Evolutionary conservation across 129 eudicot species (phyloP).

Genomic region (Lactuca saligna): DNA sequence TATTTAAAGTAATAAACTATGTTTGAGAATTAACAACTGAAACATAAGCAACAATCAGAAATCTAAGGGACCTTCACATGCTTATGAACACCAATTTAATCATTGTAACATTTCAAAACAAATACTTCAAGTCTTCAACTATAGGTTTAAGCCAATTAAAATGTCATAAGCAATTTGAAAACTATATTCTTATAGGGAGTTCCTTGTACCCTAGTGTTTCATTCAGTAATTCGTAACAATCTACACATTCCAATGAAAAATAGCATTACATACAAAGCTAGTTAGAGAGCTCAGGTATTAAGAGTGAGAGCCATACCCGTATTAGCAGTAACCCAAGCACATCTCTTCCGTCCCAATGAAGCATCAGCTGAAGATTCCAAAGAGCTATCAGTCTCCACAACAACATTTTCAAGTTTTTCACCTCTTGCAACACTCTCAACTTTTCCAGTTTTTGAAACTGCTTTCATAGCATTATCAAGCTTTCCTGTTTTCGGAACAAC

Average conservation of each 20-base stretch:
- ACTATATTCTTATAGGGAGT: conserved; percentile 1
- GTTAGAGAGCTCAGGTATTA: not conserved
- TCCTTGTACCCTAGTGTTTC: not conserved
- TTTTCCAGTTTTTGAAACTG: conserved; percentile 23
- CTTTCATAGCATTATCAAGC: conserved; percentile 29
- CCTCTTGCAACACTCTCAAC: conserved; percentile 29
- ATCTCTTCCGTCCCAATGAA: conserved; percentile 54
- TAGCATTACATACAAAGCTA: conserved; percentile 1
- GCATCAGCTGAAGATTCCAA: conserved; percentile 37
- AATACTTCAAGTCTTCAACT: not conserved
- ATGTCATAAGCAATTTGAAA: conserved; percentile 5
- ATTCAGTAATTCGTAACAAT: not conserved
- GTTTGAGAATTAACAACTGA: conserved; percentile 3
- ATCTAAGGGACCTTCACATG: conserved; percentile 13
- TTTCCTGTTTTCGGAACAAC: conserved; percentile 33
- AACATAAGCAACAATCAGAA: not conserved
- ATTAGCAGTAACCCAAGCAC: conserved; percentile 90
- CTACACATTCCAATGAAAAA: conserved; percentile 10
- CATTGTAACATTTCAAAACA: conserved; percentile 3
- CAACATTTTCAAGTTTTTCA: conserved; percentile 34
- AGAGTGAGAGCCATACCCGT: conserved; percentile 49
- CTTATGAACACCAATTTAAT: conserved; percentile 3
- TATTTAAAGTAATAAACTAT: conserved; percentile 6
- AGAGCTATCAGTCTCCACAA: conserved; percentile 31
- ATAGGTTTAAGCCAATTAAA: conserved; percentile 8